phyloP scores from a whole-genome alignment of 768 basidiomycete genomes.

The Sarcomyxa edulis region DNA sequence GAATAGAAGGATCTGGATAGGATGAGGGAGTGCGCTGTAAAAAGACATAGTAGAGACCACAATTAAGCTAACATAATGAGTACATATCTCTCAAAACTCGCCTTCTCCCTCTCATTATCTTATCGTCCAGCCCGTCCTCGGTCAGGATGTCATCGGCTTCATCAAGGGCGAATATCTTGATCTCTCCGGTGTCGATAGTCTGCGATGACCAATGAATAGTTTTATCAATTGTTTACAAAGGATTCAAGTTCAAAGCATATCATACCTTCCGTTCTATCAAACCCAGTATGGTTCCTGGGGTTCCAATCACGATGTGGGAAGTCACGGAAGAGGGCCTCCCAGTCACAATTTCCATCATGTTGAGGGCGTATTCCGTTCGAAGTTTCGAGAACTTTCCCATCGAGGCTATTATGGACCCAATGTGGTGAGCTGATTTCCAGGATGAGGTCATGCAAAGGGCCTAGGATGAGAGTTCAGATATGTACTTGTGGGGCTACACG shows the following conservation, averaged over 20 bases:
- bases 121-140: conserved; percentile 89
- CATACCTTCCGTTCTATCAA: conserved; percentile 74
- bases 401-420: conserved; percentile 87
- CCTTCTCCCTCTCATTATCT: conserved; percentile 93
- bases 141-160: conserved; percentile 99
- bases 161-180: conserved; percentile 94
- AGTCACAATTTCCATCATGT: conserved; percentile 76
- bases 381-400: conserved; percentile 96
- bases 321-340: conserved; percentile 61
- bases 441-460: conserved; percentile 97
- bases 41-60: no score
- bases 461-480: conserved; percentile 42
- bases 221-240: no score
- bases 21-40: conserved; percentile 43
- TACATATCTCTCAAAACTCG: conserved; percentile 42
- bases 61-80: no score
- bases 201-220: no score
- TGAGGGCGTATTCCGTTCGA: conserved; percentile 94
- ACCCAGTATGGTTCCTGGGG: conserved; percentile 92
- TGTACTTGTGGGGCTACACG: no score
- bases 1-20: conserved; percentile 93
- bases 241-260: no score
- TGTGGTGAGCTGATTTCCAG: conserved; percentile 94
- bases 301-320: conserved; percentile 92
- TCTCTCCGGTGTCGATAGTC: conserved; percentile 69